Evolutionary conservation across 176 grass and related monocot genomes (phyloP), one percentile per base, ranked within the genome.

Genomic region (Coix lacrymajobi): DNA sequence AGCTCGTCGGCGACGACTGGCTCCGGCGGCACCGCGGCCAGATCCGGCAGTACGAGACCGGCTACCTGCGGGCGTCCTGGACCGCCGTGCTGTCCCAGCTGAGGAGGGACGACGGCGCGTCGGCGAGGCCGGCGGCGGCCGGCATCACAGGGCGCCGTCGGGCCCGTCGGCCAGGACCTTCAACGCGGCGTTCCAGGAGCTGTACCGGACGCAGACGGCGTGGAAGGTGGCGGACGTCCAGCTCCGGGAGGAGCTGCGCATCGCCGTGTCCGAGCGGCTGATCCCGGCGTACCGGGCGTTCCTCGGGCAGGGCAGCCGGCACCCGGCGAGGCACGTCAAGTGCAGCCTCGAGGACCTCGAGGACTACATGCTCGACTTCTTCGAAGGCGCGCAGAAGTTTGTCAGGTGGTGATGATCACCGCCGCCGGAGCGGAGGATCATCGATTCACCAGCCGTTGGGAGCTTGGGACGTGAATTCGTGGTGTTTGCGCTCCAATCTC

Each of bases 271-370:
- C 45, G 96, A 98, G 82, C 70, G 66, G 77, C 66, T 87, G 1
- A 83, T 98, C 73, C 96, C 91, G 79, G 93, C 96, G 81, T 98
- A 98, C 77, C 86, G 96, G 19, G 68, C 91, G 82, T 98, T 98
- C 87, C 79, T 95, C 15, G 85, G 66, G 1, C 85, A 91, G 76
- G 87, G 75, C 56, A 85, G 79, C 78, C 60, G 92, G 67, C 37
- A 84, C 78, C 76, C 91, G 32, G 61, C 76, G 71, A 91, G 52
- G 83, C 85, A 98, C 76, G 75, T 98, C 66, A 98, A 90, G 86
- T 96, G 90, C 76, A 93, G 76, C 41, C 79, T 92, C 22, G 96
- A 98, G 77, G 93, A 98, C 82, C 71, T 96, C 54, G 96, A 98
- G 74, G 68, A 85, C 39, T 90, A 90, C 73, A 79, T 98, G 76